Conservation (phyloP, 257 asterid genomes). For the Solanum acaule region DNA sequence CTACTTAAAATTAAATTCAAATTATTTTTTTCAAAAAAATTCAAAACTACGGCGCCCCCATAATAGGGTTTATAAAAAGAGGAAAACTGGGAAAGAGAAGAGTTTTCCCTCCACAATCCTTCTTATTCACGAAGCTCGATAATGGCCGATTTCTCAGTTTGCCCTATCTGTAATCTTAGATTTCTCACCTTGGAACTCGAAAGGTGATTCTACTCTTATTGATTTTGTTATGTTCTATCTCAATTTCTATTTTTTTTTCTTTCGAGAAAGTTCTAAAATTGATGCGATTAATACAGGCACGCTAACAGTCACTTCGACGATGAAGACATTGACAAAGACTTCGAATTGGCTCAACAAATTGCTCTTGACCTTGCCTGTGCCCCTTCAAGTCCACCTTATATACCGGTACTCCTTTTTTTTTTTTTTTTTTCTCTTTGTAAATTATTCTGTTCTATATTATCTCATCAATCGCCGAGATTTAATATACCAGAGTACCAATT, state of each 20-base stretch:
- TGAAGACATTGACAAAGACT: slow-evolving; percentile 19
- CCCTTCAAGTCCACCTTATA: slow-evolving; percentile 6
- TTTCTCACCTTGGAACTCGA: slow-evolving; percentile 15
- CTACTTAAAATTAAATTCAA: neutral
- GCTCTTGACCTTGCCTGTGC: slow-evolving; percentile 9
- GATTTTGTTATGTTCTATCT: neutral
- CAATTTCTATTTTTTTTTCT: neutral
- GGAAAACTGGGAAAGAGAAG: neutral
- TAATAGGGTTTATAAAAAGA: neutral
- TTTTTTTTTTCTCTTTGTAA: neutral
- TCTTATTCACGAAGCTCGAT: neutral
- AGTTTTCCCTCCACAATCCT: neutral
- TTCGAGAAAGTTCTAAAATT: neutral
- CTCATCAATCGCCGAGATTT: neutral
- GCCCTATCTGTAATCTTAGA: slow-evolving; percentile 20
- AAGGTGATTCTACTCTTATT: neutral
- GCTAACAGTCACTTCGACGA: slow-evolving; percentile 29
- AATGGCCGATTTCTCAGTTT: slow-evolving; percentile 15
- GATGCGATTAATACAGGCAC: slow-evolving; percentile 15
- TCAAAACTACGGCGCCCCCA: neutral
- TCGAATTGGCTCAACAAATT: slow-evolving; percentile 20
- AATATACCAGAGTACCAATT: neutral
- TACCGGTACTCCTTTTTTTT: neutral
- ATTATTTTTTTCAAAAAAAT: neutral
- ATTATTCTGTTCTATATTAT: neutral